Base-by-base conservation (phyloP, 495 filamentous ascomycete species). In the Neurospora sp. region DNA sequence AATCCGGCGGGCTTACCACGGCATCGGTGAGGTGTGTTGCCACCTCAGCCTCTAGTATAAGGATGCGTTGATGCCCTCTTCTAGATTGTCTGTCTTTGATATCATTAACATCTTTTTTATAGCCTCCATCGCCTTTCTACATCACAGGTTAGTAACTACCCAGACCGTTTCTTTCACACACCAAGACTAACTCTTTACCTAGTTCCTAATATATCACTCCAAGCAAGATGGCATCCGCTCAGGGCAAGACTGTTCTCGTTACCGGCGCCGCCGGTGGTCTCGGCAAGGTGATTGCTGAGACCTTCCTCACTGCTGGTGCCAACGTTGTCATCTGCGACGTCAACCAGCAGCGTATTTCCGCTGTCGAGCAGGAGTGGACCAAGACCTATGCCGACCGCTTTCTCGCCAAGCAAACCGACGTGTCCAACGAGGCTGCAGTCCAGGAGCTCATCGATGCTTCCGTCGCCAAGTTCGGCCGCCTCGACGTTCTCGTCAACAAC, bases 401-500 rank as follows among this genome's bases (percentile, higher is more conserved):
- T 69, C 71, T 82, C 39, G 75, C 77, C 10, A 42, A 70, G 35
- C 72, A 82, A 48, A 78, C 81, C 20, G 80, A 84, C 74, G 78
- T 85, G 44, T 77, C 82, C 5, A 75, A 78, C 76, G 82, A 84
- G 72, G 75, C 78, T 14, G 77, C 78, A 8, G 80, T 85, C 7
- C 73, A 79, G 20, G 46, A 70, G 16, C 81, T 85, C 20, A 74
- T 85, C 31, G 81, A 75, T 59, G 73, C 73, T 39, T 75, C 81
- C 62, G 79, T 81, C 11, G 74, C 78, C 35, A 77, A 76, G 74
- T 85, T 84, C 75, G 82, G 81, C 42, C 79, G 82, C 37, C 75
- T 88, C 38, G 85, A 88, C 71, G 75, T 86, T 18, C 78, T 87
- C 12, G 76, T 87, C 76, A 88, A 87, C 80, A 86, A 86, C 75